These are phyloP conservation scores for Sanguinoderma infundibulare DNA, from an alignment of 1,284 basidiomycete genomes.

Conservation along the genomic window DNA sequence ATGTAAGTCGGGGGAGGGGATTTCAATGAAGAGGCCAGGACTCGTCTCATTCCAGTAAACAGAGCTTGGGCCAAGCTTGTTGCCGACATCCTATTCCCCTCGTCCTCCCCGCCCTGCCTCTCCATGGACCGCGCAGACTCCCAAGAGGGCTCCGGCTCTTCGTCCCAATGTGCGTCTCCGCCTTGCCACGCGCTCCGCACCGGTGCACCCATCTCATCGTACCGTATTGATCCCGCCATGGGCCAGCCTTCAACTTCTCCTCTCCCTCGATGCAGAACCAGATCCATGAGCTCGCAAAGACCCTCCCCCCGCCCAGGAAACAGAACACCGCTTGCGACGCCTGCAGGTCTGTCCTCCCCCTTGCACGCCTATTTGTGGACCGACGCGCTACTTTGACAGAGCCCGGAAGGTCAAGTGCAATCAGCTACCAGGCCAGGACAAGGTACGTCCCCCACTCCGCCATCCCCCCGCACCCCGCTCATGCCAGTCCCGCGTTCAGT, in stretches of 20 bases:
- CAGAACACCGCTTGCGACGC: slow-evolving; percentile 93
- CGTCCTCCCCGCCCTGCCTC: slow-evolving; percentile 5
- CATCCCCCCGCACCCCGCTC: not conserved
- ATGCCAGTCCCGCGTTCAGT: slow-evolving; percentile 24
- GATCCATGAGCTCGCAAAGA: slow-evolving; percentile 76
- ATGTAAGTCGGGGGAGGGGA: slow-evolving; percentile 23
- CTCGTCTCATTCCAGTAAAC: slow-evolving; percentile 14
- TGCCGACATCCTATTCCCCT: not conserved
- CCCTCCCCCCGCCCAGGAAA: slow-evolving; percentile 76
- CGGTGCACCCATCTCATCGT: not conserved
- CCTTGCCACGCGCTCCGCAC: not conserved
- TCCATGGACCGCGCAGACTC: slow-evolving; percentile 23
- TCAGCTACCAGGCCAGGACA: slow-evolving; percentile 75
- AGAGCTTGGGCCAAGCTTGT: slow-evolving; percentile 9
- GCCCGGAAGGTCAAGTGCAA: slow-evolving; percentile 85
- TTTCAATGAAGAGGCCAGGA: slow-evolving; percentile 6
- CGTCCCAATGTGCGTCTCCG: slow-evolving; percentile 24
- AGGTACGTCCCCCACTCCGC: slow-evolving; percentile 51
- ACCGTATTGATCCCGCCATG: slow-evolving; percentile 14
- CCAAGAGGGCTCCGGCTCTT: slow-evolving; percentile 15
- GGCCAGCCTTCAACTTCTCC: slow-evolving; percentile 60
- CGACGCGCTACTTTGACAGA: slow-evolving; percentile 44
- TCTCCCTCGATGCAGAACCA: slow-evolving; percentile 72
- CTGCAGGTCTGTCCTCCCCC: slow-evolving; percentile 59
- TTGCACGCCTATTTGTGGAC: slow-evolving; percentile 3